Evolutionary conservation across 169 alveolate genomes (phyloP), one percentile per base, ranked within the genome.

Genomic region (Amoebophrya sp.): DNA sequence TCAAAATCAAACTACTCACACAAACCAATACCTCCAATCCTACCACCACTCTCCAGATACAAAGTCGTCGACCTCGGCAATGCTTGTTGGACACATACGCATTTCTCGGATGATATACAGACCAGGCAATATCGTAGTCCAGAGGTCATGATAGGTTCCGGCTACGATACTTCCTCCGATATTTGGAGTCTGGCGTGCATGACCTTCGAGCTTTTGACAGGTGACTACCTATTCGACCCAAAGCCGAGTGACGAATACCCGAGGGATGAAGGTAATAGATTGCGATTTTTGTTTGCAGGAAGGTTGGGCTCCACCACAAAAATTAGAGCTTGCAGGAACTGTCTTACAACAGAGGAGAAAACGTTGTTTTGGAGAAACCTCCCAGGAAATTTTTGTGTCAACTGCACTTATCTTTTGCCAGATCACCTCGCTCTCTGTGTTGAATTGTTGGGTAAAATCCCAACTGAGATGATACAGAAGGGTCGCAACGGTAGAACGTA

Each of bases 71-170:
- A 98, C 95, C 96, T 98, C 91, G 99, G 99, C 0, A 98, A 98
- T 94, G 99, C 99, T 41, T 98, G 99, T 92, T 98, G 99, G 99
- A 96, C 97, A 41, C 95, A 97, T 93, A 98, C 98, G 94, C 98
- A 98, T 89, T 98, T 98, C 91, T 95, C 98, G 89, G 97, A 97
- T 33, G 98, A 98, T 91, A 98, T 98, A 18, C 98, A 98, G 93
- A 98, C 99, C 34, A 93, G 99, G 91, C 99, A 98, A 94, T 98
- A 98, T 95, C 93, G 99, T 89, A 95, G 99, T 29, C 99, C 99
- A 0, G 99, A 98, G 94, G 98, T 97, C 36, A 94, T 94, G 89
- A 76, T 89, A 6, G 93, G 77, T 26, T 54, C 90, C 83, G 39
- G 89, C 26, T 78, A 39, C 90, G 96, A 96, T 89, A 95, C 96